phyloP scores from a whole-genome alignment of 2,329 filamentous ascomycete species.

The Beauveria medogensis region DNA sequence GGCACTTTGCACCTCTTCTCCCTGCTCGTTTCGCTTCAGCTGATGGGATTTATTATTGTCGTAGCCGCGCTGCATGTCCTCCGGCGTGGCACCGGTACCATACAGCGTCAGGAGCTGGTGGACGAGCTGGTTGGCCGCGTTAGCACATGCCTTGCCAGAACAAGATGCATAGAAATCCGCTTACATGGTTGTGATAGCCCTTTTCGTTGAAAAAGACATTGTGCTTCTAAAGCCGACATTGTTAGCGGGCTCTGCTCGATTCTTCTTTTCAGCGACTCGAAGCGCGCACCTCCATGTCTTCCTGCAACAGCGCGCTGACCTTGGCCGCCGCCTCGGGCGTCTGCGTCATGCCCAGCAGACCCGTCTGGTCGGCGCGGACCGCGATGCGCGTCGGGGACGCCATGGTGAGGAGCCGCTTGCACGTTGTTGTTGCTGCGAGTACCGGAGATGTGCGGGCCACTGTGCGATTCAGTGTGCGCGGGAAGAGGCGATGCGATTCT shows the following conservation, averaged over 20 bases:
- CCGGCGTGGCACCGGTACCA: conserved; percentile 59
- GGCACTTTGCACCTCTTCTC: conserved; percentile 43
- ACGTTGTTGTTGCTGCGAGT: not conserved
- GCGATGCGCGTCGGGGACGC: conserved; percentile 41
- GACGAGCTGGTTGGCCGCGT: conserved; percentile 38
- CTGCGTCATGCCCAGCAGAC: conserved; percentile 39
- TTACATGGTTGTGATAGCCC: conserved; percentile 76
- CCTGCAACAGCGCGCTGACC: conserved; percentile 61
- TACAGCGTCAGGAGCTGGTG: conserved; percentile 73
- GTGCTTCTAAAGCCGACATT: conserved; percentile 28
- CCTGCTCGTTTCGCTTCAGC: conserved; percentile 37
- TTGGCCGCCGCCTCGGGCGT: conserved; percentile 52
- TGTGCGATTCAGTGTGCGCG: not conserved
- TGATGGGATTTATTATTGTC: conserved; percentile 61
- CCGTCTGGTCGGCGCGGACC: conserved; percentile 40
- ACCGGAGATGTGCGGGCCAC: not conserved
- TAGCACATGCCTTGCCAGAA: conserved; percentile 8
- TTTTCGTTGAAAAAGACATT: conserved; percentile 73
- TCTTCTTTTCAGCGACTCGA: not conserved
- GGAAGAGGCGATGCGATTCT: not conserved
- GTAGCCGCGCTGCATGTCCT: conserved; percentile 56
- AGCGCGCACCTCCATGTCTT: conserved; percentile 54
- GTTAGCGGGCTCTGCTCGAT: not conserved
- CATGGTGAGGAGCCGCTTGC: conserved; percentile 24
- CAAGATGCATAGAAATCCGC: conserved; percentile 2